phyloP scores from a whole-genome alignment of 495 filamentous ascomycete species.

The Penicillium angulare region DNA sequence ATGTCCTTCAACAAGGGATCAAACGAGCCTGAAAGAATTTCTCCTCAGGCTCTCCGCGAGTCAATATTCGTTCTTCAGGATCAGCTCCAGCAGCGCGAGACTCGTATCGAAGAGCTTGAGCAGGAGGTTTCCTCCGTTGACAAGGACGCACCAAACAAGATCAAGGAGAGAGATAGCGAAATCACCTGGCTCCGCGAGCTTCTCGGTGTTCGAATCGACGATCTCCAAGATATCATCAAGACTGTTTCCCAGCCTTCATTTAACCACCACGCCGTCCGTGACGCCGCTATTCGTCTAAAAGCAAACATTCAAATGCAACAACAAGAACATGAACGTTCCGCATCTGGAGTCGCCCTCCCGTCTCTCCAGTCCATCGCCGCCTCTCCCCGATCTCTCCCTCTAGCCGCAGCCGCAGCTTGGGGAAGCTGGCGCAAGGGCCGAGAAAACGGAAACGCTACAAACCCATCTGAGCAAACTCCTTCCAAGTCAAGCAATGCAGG shows the following conservation, averaged over 20 bases:
- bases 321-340: slow-evolving; percentile 79
- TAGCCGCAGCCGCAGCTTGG: slow-evolving; percentile 81
- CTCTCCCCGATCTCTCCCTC: slow-evolving; percentile 74
- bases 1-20: slow-evolving; percentile 44
- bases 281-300: slow-evolving; percentile 88
- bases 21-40: slow-evolving; percentile 76
- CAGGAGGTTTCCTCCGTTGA: slow-evolving; percentile 64
- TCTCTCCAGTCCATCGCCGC: slow-evolving; percentile 64
- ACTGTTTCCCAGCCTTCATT: slow-evolving; percentile 71
- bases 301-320: slow-evolving; percentile 97
- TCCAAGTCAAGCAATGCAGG: slow-evolving; percentile 56
- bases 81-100: slow-evolving; percentile 91
- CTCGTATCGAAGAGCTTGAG: slow-evolving; percentile 83
- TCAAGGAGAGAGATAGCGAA: slow-evolving; percentile 88
- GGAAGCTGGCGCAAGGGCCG: slow-evolving; percentile 75
- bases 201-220: slow-evolving; percentile 82
- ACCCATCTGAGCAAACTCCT: slow-evolving; percentile 57
- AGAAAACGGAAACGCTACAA: slow-evolving; percentile 36
- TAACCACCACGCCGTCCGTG: slow-evolving; percentile 72
- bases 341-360: slow-evolving; percentile 50
- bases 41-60: slow-evolving; percentile 89
- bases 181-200: slow-evolving; percentile 94
- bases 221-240: slow-evolving; percentile 87
- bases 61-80: slow-evolving; percentile 95
- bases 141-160: slow-evolving; percentile 70